Percentiles rank a stretch among this genome's conserved stretches.
These are phyloP conservation scores for Sphagnum magellanicum DNA, from an alignment of 228 moss, liverwort and hornwort genomes.

Conservation along the genomic window DNA sequence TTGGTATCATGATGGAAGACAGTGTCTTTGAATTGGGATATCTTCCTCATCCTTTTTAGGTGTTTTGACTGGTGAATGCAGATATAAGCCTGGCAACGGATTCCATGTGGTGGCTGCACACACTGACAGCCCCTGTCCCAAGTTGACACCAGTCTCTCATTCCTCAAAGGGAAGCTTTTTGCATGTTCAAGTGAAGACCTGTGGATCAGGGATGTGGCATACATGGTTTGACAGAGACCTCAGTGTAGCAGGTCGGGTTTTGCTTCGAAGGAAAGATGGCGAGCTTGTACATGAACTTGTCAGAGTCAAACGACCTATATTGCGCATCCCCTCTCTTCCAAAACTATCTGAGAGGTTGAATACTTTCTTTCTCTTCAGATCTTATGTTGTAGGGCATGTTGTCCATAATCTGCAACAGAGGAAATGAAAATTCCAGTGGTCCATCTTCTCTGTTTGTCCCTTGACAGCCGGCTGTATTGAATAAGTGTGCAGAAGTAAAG, in stretches of 20 bases:
- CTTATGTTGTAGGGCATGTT: no score
- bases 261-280: conserved; percentile 60
- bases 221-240: conserved; percentile 88
- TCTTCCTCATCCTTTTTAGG: no score
- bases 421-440: no score
- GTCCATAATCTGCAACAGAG: no score
- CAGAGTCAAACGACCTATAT: conserved; percentile 67
- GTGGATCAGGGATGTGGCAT: conserved; percentile 80
- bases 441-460: no score
- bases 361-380: no score
- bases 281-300: conserved; percentile 75
- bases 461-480: no score
- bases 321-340: conserved; percentile 60
- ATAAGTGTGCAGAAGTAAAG: no score
- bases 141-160: conserved; percentile 77
- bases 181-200: conserved; percentile 72
- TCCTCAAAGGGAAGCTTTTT: conserved; percentile 68
- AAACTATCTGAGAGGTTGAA: no score
- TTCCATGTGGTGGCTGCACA: conserved; percentile 81
- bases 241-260: conserved; percentile 72
- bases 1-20: neutral
- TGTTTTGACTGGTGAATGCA: conserved; percentile 6
- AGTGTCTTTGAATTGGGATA: no score
- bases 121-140: conserved; percentile 82
- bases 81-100: conserved; percentile 74